These are phyloP conservation scores for Paraconiothyrium brasiliense DNA, from an alignment of 2,329 filamentous ascomycete genomes.

Conservation along the genomic window DNA sequence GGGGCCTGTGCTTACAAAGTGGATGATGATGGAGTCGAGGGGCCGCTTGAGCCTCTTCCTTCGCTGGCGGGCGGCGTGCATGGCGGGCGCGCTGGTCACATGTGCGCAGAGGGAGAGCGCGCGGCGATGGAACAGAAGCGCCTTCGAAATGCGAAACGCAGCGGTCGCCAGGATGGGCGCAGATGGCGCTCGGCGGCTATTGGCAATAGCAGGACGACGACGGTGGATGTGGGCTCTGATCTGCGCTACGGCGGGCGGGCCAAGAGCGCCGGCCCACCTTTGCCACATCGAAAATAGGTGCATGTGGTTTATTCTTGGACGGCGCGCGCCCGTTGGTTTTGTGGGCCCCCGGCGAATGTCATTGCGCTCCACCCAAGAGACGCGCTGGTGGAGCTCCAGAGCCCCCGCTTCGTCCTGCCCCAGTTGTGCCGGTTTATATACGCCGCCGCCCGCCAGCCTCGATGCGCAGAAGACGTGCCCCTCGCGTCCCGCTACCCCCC, in stretches of 20 bases:
- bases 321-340: background rate
- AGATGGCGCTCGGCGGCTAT: background rate
- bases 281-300: slow-evolving; percentile 7
- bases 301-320: slow-evolving; percentile 3
- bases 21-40: slow-evolving; percentile 72
- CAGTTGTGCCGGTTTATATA: slow-evolving; percentile 10
- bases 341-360: background rate
- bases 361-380: background rate
- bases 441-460: slow-evolving; percentile 3
- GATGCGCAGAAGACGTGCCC: background rate
- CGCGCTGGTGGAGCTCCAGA: background rate
- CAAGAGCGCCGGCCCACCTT: background rate
- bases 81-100: background rate
- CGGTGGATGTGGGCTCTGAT: background rate
- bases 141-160: slow-evolving; percentile 12
- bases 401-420: slow-evolving; percentile 9
- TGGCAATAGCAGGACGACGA: slow-evolving; percentile 11
- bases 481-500: slow-evolving; percentile 8
- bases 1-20: slow-evolving; percentile 71
- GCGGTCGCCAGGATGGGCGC: background rate
- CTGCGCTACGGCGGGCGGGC: slow-evolving; percentile 1
- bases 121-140: slow-evolving; percentile 3
- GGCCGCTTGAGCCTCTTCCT: slow-evolving; percentile 38
- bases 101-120: no score
- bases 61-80: slow-evolving; percentile 11